Percentiles rank a stretch among this genome's conserved stretches.
phyloP scores from a whole-genome alignment of 192 early-diverging fungal genomes.

The Rhizophagus sp. region DNA sequence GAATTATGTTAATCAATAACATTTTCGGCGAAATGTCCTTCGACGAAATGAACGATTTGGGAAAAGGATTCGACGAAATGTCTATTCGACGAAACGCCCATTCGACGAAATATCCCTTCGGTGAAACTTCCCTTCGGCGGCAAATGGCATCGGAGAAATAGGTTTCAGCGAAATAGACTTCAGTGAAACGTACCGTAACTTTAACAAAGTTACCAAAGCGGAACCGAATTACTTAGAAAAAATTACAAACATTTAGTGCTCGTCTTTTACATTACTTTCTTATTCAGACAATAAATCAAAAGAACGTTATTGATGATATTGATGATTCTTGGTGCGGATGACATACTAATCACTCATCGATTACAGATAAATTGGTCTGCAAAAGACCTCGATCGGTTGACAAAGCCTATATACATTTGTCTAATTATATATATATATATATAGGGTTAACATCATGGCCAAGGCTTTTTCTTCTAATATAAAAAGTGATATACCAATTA shows the following conservation, averaged over 20 bases:
- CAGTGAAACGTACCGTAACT: too few relatives aligned
- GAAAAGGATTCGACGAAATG: too few relatives aligned
- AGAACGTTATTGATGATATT: slow-evolving; percentile 28
- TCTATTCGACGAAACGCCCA: too few relatives aligned
- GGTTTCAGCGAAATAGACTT: too few relatives aligned
- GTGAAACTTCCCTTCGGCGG: too few relatives aligned
- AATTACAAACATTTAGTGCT: slow-evolving; percentile 57
- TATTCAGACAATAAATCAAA: slow-evolving; percentile 19
- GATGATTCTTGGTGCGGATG: slow-evolving; percentile 71
- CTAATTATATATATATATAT: too few relatives aligned
- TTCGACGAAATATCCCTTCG: too few relatives aligned
- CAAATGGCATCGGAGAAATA: too few relatives aligned
- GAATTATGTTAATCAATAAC: too few relatives aligned
- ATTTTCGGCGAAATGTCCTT: too few relatives aligned
- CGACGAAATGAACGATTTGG: too few relatives aligned
- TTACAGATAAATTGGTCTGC: slow-evolving; percentile 43
- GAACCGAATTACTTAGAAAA: slow-evolving; percentile 48
- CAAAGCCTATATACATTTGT: not conserved
- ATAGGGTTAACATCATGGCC: slow-evolving; percentile 60
- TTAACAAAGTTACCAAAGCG: slow-evolving; percentile 32
- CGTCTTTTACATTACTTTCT: slow-evolving; percentile 72
- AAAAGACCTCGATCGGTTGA: not conserved
- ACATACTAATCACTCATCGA: slow-evolving; percentile 64
- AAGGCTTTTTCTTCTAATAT: slow-evolving; percentile 46
- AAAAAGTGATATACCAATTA: slow-evolving; percentile 33